Percentiles rank a stretch among this genome's conserved stretches.
Evolutionary conservation across 345 rosid species (phyloP).

Genomic region (Boechera retrofracta): DNA sequence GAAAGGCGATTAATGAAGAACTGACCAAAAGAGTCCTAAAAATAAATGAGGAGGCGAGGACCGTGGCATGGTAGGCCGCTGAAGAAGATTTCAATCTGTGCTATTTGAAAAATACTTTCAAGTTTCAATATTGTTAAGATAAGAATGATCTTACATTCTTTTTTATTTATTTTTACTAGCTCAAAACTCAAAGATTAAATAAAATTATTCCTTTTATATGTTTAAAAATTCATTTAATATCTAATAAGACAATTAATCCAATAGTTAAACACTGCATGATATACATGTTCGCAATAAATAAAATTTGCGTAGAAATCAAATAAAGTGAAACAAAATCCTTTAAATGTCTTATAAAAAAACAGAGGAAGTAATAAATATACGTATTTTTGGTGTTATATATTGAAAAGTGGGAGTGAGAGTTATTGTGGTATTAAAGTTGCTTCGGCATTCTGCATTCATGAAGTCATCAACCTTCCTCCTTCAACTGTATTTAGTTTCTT

Average conservation of each 20-base stretch:
- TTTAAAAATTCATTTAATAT: not conserved
- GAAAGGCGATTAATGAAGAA: constrained; percentile 35
- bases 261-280: not conserved
- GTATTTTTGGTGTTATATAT: constrained; percentile 13
- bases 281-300: not conserved
- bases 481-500: constrained; percentile 49
- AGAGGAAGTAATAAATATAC: not conserved
- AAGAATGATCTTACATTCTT: too few species aligned
- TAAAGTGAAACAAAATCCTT: not conserved
- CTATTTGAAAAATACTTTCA: constrained; percentile 10
- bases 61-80: constrained; percentile 34
- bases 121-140: not conserved
- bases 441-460: constrained; percentile 49
- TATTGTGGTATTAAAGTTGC: constrained; percentile 45
- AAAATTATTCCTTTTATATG: not conserved
- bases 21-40: constrained; percentile 35
- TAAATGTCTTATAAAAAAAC: not conserved
- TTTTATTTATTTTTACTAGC: not conserved
- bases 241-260: not conserved
- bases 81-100: constrained; percentile 29
- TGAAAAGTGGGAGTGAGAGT: constrained; percentile 44
- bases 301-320: not conserved
- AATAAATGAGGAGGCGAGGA: constrained; percentile 29
- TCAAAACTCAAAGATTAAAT: not conserved
- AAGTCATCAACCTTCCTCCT: constrained; percentile 49